Conservation (phyloP, 768 basidiomycete genomes). For the Lentinula aciculospora region DNA sequence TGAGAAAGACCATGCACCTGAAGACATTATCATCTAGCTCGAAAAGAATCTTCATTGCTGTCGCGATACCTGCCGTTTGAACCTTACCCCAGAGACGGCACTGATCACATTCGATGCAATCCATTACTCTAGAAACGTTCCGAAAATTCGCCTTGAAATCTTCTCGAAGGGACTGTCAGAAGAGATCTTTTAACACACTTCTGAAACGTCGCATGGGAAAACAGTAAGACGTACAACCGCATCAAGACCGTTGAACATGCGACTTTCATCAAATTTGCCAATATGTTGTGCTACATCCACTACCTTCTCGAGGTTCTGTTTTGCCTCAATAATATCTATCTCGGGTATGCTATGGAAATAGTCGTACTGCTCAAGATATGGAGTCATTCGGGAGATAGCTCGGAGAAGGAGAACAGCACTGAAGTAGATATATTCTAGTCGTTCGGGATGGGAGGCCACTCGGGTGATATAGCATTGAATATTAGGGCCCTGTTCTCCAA, state of each 20-base stretch:
- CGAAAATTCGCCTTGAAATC: constrained; percentile 98
- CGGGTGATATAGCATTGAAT: constrained; percentile 70
- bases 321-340: constrained; percentile 36
- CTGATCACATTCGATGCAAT: constrained; percentile 99
- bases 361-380: constrained; percentile 60
- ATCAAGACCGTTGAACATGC: constrained; percentile 67
- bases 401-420: constrained; percentile 68
- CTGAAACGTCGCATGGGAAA: constrained; percentile 18
- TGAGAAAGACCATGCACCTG: constrained; percentile 41
- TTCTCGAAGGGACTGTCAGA: constrained; percentile 70
- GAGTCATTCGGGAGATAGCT: constrained; percentile 60
- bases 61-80: constrained; percentile 93
- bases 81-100: constrained; percentile 98
- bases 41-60: constrained; percentile 93
- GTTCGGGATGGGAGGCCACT: constrained; percentile 84
- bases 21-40: constrained; percentile 89
- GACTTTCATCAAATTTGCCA: constrained; percentile 66
- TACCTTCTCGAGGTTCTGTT: constrained; percentile 33
- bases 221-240: constrained; percentile 66
- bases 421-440: constrained; percentile 79
- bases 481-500: constrained; percentile 47
- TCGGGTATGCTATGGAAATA: constrained; percentile 43
- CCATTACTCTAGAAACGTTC: constrained; percentile 96
- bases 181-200: neutral
- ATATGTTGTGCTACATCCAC: constrained; percentile 40